Base-by-base conservation (phyloP, 2,329 filamentous ascomycete species). In the Colletotrichum filicis region DNA sequence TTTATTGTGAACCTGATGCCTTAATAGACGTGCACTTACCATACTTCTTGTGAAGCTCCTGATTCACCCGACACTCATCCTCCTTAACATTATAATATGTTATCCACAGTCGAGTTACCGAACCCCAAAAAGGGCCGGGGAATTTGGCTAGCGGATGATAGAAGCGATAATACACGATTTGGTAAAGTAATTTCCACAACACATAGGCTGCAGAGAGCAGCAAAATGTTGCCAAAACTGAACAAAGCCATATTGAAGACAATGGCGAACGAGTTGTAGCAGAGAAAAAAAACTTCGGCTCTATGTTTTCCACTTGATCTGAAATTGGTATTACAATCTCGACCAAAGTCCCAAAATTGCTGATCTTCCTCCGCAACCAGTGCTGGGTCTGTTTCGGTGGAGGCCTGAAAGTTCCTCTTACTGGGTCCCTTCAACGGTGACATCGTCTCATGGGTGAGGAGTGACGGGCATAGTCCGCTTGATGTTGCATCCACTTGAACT, bases 41-140 rank as follows among this genome's bases (percentile, higher is more conserved):
- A 81, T 88, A 84, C 82, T 85, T 85, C 76, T 84, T 80, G 69
- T 86, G 83, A 22, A 89, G 77, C 1, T 80, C 82, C 70, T 82
- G 79, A 35, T 84, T 80, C 1, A 83, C 79, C 56, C 83, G 76
- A 61, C 83, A 81, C 76, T 89, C 87, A 26, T 86, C 85, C 62
- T 82, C 85, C 55, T 82, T 83, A 30, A 87, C 65, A 71, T 87
- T 87, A 78, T 89, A 86, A 75, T 85, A 88, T 60, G 86, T 83
- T 65, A 89, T 85, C 86, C 87, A 90, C 11, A 90, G 79, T 58
- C 85, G 79, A n/a, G 87, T 89, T 19, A 89, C 85, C 64, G 83
- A 84, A 30, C 82, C 87, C 85, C 86, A 89, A 76, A 89, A 90
- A 1, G 87, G 86, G 3, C 88, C 88, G 0, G 88, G 88, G 74